A percentile compares a stretch with the other conserved stretches of the same genome.
Conservation (phyloP, 768 basidiomycete genomes). For the Leccinum subgranulosum region DNA sequence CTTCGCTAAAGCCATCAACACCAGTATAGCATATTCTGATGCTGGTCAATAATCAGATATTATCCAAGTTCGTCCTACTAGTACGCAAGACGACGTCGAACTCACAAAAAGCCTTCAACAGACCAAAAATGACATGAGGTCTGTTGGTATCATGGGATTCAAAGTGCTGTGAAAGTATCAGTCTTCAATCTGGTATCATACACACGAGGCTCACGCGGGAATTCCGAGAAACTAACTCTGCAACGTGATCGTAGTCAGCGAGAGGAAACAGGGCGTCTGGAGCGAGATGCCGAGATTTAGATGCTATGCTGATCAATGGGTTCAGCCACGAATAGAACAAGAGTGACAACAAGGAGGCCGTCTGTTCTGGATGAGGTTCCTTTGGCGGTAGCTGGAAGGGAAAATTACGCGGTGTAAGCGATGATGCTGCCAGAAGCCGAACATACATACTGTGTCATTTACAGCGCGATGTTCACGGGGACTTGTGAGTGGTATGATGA, state of each 20-base stretch:
- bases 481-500: constrained; percentile 7
- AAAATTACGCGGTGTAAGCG: constrained; percentile 3
- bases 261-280: constrained; percentile 44
- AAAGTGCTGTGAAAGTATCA: neutral
- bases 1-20: neutral
- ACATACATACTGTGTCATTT: constrained; percentile 1
- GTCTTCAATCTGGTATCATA: neutral
- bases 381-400: neutral
- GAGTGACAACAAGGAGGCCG: constrained; percentile 33
- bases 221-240: constrained; percentile 28
- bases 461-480: neutral
- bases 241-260: constrained; percentile 44
- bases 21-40: neutral
- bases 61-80: neutral
- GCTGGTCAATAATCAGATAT: neutral
- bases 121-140: constrained; percentile 1
- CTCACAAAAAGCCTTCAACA: constrained; percentile 6
- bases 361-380: constrained; percentile 37
- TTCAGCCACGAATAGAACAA: constrained; percentile 53
- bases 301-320: constrained; percentile 41
- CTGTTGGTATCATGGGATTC: neutral
- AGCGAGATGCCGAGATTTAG: constrained; percentile 40
- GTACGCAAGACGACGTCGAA: neutral
- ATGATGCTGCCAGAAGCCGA: neutral
- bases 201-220: constrained; percentile 24